Conservation (phyloP, 345 rosid species). For the Pugionium dolabratum region DNA sequence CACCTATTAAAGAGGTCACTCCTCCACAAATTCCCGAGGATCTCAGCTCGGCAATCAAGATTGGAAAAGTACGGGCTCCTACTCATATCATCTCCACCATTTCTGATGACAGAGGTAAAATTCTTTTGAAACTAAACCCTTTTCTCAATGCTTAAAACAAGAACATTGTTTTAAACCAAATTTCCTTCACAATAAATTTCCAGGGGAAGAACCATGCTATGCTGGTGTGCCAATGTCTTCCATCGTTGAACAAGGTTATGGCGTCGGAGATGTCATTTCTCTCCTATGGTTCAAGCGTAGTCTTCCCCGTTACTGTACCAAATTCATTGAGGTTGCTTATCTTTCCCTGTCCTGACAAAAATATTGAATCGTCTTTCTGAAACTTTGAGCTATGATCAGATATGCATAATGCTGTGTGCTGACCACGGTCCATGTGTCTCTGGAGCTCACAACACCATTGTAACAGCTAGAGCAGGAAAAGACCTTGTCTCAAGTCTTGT, state of each 20-base stretch:
- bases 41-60: conserved; percentile 86
- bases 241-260: conserved; percentile 83
- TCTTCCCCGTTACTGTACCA: conserved; percentile 93
- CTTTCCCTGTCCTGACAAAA: not conserved
- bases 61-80: conserved; percentile 97
- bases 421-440: conserved; percentile 98
- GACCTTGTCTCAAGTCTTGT: conserved; percentile 98
- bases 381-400: conserved; percentile 49
- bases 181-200: conserved; percentile 20
- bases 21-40: conserved; percentile 98
- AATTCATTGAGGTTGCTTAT: conserved; percentile 75
- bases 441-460: conserved; percentile 94
- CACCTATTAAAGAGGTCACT: conserved; percentile 70
- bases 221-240: conserved; percentile 99
- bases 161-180: conserved; percentile 12
- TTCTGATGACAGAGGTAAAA: conserved; percentile 90
- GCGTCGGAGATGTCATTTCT: conserved; percentile 96
- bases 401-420: conserved; percentile 96
- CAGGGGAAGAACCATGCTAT: conserved; percentile 98
- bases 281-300: conserved; percentile 97
- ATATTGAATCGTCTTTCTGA: not conserved
- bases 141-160: not conserved
- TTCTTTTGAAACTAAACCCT: conserved; percentile 3
- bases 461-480: conserved; percentile 98
- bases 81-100: conserved; percentile 96